phyloP scores from a whole-genome alignment of 2,329 filamentous ascomycete genomes.

The Triangularia setosa region DNA sequence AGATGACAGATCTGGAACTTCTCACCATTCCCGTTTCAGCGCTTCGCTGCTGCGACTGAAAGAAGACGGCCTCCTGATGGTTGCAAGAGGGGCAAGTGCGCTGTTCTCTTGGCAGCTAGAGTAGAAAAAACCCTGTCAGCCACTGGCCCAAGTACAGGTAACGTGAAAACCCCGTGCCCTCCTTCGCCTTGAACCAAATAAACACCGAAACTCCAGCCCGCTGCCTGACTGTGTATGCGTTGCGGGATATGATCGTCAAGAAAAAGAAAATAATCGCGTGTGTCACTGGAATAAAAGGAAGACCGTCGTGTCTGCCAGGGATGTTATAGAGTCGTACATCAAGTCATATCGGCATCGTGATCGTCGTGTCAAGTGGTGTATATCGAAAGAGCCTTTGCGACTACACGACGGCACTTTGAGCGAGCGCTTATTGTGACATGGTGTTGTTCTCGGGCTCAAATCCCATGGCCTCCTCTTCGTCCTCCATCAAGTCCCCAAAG shows the following conservation, averaged over 20 bases:
- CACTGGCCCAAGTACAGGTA: slow-evolving; percentile 2
- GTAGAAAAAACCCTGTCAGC: slow-evolving; percentile 41
- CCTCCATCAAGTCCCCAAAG: slow-evolving; percentile 15
- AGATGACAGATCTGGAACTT: slow-evolving; percentile 6
- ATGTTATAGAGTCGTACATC: neutral
- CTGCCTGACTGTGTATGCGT: neutral
- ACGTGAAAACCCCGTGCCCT: neutral
- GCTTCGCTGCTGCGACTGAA: slow-evolving; percentile 96
- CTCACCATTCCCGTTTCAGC: slow-evolving; percentile 97
- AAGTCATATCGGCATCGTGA: neutral
- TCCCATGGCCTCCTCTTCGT: slow-evolving; percentile 12
- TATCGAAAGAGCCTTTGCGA: neutral
- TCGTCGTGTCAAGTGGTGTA: neutral
- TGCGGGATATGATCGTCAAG: neutral
- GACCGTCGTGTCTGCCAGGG: neutral
- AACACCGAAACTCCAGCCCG: slow-evolving; percentile 1
- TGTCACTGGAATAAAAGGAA: neutral
- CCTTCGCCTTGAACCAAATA: neutral
- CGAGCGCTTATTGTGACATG: neutral
- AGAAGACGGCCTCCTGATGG: slow-evolving; percentile 91
- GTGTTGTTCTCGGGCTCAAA: slow-evolving; percentile 15
- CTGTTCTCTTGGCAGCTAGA: slow-evolving; percentile 84
- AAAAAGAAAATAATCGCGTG: neutral
- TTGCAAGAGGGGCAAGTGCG: slow-evolving; percentile 81
- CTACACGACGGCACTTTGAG: neutral